phyloP scores from a whole-genome alignment of 2,329 filamentous ascomycete species.

The Cordyceps farinosa region DNA sequence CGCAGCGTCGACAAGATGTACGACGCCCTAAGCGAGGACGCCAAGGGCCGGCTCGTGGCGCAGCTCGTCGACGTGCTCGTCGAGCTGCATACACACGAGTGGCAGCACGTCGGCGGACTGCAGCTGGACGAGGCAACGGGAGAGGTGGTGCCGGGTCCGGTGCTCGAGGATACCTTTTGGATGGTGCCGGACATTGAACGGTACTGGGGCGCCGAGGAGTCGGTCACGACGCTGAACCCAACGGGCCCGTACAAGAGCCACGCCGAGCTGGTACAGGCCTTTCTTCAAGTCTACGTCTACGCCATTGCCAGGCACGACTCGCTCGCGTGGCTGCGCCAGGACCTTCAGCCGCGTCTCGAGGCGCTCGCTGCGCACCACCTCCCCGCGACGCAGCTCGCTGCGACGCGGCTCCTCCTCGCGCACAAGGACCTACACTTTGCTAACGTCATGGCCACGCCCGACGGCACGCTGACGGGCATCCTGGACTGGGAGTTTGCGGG shows the following conservation, averaged over 20 bases:
- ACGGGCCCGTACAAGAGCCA: constrained; percentile 28
- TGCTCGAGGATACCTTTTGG: constrained; percentile 38
- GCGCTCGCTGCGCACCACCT: constrained; percentile 24
- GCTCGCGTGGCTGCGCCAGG: constrained; percentile 27
- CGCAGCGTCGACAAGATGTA: constrained; percentile 30
- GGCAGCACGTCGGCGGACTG: constrained; percentile 28
- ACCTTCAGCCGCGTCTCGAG: constrained; percentile 27
- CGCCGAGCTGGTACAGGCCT: constrained; percentile 25
- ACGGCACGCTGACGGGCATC: constrained; percentile 29
- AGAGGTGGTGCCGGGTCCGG: constrained; percentile 23
- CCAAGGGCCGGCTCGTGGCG: constrained; percentile 25
- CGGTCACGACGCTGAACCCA: constrained; percentile 27
- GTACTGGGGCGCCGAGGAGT: constrained; percentile 27
- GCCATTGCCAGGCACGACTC: constrained; percentile 26
- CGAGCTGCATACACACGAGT: constrained; percentile 29
- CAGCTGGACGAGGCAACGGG: constrained; percentile 17
- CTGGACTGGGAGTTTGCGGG: constrained; percentile 38
- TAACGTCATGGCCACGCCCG: constrained; percentile 33
- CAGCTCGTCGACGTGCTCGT: constrained; percentile 30
- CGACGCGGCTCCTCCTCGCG: constrained; percentile 26
- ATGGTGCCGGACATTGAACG: constrained; percentile 28
- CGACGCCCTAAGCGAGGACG: constrained; percentile 20
- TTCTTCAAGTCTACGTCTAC: constrained; percentile 27
- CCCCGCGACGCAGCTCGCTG: constrained; percentile 7
- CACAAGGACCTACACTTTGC: constrained; percentile 39